Evolutionary conservation across 75 land plant genomes (phyloP).

Genomic region (Selaginella moellendorffii): DNA sequence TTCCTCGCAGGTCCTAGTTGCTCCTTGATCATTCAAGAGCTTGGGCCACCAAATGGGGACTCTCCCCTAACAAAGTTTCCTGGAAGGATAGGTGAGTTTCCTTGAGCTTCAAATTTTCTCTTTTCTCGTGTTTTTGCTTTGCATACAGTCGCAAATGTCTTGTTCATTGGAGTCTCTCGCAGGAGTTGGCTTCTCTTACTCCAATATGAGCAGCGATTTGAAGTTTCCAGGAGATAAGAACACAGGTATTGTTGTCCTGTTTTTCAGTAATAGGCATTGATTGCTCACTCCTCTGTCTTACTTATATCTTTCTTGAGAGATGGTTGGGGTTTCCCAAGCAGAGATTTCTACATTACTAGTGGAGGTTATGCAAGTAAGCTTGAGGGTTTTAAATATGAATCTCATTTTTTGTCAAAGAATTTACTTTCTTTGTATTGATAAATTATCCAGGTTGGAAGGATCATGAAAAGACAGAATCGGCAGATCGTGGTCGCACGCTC

Average conservation of each 20-base stretch:
- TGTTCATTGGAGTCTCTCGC: neutral
- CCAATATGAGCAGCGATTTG: neutral
- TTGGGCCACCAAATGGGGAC: neutral
- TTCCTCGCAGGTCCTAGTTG: neutral
- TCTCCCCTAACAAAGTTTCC: neutral
- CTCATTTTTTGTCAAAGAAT: slow-evolving; percentile 18
- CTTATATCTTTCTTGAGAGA: slow-evolving; percentile 43
- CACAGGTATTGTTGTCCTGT: neutral
- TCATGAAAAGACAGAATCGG: slow-evolving; percentile 36
- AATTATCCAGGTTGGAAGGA: slow-evolving; percentile 48
- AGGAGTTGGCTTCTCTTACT: neutral
- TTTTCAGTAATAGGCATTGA: neutral
- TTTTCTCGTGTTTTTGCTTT: no score
- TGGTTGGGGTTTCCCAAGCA: slow-evolving; percentile 67
- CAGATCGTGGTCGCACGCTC: slow-evolving; percentile 44
- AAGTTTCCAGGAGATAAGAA: neutral
- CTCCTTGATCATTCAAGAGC: neutral
- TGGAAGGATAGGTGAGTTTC: neutral
- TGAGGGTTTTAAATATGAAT: slow-evolving; percentile 29
- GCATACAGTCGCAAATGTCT: neutral
- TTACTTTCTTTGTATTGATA: neutral
- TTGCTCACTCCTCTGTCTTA: slow-evolving; percentile 6
- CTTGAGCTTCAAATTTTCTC: no score
- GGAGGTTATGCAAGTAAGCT: slow-evolving; percentile 84
- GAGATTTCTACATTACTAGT: slow-evolving; percentile 86